Conservation (phyloP, 2,329 filamentous ascomycete genomes). For the Trichoderma pleuroti region DNA sequence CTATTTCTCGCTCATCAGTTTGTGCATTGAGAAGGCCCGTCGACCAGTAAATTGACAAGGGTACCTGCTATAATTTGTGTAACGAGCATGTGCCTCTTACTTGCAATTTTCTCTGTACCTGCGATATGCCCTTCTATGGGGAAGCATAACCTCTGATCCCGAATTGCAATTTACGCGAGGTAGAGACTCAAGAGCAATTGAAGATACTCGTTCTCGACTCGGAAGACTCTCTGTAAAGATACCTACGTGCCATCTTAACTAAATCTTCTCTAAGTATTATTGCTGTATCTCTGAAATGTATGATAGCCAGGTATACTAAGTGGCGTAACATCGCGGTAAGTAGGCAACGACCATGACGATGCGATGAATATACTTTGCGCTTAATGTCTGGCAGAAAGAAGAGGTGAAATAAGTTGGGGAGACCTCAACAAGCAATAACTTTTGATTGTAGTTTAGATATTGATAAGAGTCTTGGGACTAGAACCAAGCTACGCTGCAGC, state of each 20-base stretch:
- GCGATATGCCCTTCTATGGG: neutral
- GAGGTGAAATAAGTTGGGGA: neutral
- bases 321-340: no score
- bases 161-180: neutral
- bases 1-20: neutral
- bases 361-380: neutral
- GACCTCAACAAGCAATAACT: neutral
- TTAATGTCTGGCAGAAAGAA: neutral
- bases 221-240: neutral
- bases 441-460: neutral
- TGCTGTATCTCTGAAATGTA: neutral
- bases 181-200: neutral
- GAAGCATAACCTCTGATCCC: neutral
- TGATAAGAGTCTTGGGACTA: neutral
- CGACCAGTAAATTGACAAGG: neutral
- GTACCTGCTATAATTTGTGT: neutral
- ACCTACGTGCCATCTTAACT: neutral
- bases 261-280: neutral
- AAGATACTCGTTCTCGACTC: neutral
- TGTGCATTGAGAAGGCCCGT: neutral
- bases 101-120: neutral
- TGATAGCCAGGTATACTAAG: neutral
- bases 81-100: neutral
- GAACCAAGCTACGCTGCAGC: neutral
- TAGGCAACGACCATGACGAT: neutral